Percentiles rank a stretch among this genome's conserved stretches.
Evolutionary conservation across 2,329 filamentous ascomycete genomes (phyloP).

Genomic region (Botryotinia convoluta): DNA sequence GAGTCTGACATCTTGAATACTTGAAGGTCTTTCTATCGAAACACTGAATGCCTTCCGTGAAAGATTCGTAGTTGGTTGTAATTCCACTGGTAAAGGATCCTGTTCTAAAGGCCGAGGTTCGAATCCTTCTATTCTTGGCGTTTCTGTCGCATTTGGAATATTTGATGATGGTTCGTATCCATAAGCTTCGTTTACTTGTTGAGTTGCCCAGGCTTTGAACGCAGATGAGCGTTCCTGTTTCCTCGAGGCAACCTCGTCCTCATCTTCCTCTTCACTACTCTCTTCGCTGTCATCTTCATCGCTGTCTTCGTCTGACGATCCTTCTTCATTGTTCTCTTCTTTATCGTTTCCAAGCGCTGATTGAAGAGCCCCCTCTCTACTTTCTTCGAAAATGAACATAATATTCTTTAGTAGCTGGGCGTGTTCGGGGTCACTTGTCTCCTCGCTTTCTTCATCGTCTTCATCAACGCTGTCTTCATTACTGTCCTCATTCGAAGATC

Average conservation of each 20-base stretch:
- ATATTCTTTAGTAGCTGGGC: constrained; percentile 8
- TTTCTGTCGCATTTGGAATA: constrained; percentile 39
- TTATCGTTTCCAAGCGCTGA: background rate
- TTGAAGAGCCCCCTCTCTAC: background rate
- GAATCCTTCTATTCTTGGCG: constrained; percentile 60
- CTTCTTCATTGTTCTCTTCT: constrained; percentile 33
- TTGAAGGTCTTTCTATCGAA: constrained; percentile 63
- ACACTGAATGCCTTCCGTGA: constrained; percentile 75
- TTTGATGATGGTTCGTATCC: constrained; percentile 56
- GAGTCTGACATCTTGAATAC: constrained; percentile 75
- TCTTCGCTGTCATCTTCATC: constrained; percentile 28
- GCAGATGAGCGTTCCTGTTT: constrained; percentile 54
- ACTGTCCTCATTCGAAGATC: background rate
- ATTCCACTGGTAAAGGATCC: constrained; percentile 66
- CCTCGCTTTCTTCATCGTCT: background rate
- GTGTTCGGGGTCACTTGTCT: constrained; percentile 3
- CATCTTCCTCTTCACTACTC: constrained; percentile 33
- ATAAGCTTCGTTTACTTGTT: constrained; percentile 79
- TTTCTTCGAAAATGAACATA: constrained; percentile 12
- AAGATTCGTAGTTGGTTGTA: constrained; percentile 56
- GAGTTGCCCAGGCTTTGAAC: constrained; percentile 91
- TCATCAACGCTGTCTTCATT: background rate
- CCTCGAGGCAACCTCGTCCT: constrained; percentile 36
- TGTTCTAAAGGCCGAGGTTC: constrained; percentile 64
- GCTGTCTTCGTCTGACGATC: constrained; percentile 17